Conservation (phyloP, 208 protist species). For the Acanthamoeba lenticulata region DNA sequence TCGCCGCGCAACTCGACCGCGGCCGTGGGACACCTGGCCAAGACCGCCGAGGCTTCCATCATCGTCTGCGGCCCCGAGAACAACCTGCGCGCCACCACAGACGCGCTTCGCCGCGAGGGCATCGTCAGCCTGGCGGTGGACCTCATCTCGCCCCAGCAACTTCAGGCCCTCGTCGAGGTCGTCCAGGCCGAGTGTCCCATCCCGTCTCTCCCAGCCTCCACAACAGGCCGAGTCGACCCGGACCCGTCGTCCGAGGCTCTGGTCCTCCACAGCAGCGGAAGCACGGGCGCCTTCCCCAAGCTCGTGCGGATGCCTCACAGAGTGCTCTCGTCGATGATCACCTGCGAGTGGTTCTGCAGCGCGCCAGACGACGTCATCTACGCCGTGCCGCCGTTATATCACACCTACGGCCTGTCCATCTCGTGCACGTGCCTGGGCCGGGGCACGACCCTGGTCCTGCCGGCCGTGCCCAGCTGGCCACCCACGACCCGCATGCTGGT, state of each 20-base stretch:
- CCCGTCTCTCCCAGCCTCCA: too few species aligned
- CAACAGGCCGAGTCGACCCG: too few species aligned
- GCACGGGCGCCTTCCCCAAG: too few species aligned
- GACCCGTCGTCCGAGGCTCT: too few species aligned
- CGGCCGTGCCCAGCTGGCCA: not conserved
- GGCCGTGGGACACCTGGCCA: not conserved
- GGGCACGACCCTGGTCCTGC: not conserved
- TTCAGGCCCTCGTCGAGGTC: not conserved
- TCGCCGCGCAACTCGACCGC: not conserved
- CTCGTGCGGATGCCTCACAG: too few species aligned
- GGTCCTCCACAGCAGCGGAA: too few species aligned
- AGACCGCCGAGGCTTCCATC: not conserved
- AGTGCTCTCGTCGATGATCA: too few species aligned
- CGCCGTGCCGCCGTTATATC: not conserved
- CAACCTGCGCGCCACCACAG: not conserved
- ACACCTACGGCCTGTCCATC: not conserved
- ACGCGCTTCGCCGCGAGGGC: not conserved
- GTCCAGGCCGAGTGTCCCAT: not conserved
- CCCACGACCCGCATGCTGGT: not conserved
- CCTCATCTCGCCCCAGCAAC: not conserved
- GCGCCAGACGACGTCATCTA: not conserved
- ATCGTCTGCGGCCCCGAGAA: not conserved
- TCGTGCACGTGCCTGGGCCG: not conserved
- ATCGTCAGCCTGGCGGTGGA: not conserved
- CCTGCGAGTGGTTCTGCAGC: too few species aligned